Evolutionary conservation across 1,139 yeast species (phyloP).

Genomic region (Kurtzmaniella quercitrusa): DNA sequence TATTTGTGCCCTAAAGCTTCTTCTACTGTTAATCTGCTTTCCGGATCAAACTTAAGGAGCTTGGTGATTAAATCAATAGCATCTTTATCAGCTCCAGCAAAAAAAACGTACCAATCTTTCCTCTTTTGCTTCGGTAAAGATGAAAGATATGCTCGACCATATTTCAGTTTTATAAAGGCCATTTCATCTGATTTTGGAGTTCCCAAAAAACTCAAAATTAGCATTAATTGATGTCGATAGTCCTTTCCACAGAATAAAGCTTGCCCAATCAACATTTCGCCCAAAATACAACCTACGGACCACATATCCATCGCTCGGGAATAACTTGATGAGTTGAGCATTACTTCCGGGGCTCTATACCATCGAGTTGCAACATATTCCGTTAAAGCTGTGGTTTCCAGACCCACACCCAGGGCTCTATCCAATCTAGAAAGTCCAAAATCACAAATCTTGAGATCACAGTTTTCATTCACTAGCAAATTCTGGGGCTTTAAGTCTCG

Average conservation of each 20-base stretch:
- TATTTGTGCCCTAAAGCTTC: constrained; percentile 85
- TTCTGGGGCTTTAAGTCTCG: constrained; percentile 40
- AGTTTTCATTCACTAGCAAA: constrained; percentile 29
- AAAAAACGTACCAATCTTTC: background rate
- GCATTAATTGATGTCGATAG: constrained; percentile 60
- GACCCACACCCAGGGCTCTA: constrained; percentile 17
- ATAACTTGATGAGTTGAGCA: constrained; percentile 66
- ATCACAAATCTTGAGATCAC: constrained; percentile 49
- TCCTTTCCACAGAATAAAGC: constrained; percentile 83
- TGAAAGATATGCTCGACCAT: constrained; percentile 61
- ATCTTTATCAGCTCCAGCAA: constrained; percentile 42
- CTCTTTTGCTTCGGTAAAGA: constrained; percentile 44
- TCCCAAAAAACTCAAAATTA: constrained; percentile 61
- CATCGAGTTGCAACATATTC: constrained; percentile 79
- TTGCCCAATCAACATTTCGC: constrained; percentile 56
- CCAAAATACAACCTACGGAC: constrained; percentile 77
- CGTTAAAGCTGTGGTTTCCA: constrained; percentile 44
- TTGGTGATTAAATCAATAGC: constrained; percentile 77
- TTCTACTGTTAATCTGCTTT: constrained; percentile 70
- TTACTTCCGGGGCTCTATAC: constrained; percentile 79
- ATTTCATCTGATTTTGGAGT: constrained; percentile 60
- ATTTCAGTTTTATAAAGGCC: constrained; percentile 50
- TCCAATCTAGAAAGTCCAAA: constrained; percentile 52
- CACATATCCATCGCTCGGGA: constrained; percentile 72
- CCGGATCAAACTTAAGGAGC: constrained; percentile 77